A percentile compares a stretch with the other conserved stretches of the same genome.
Conservation (phyloP, 129 eudicot species). For the Centaurea solstitialis region DNA sequence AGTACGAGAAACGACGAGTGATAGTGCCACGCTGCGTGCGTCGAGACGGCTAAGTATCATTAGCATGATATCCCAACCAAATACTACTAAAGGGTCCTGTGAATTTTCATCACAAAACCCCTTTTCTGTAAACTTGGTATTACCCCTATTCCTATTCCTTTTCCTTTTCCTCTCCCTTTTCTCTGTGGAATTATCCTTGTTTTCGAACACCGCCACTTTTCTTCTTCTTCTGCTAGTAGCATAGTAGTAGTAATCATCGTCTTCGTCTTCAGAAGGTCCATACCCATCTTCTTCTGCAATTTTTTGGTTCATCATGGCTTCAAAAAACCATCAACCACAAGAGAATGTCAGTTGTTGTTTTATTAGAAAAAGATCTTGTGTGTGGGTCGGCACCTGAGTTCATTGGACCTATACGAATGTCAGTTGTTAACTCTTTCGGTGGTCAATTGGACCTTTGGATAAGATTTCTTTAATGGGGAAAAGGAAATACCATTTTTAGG, state of each 20-base stretch:
- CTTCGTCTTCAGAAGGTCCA: conserved; percentile 15
- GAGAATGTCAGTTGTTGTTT: too few species aligned
- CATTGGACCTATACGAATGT: neutral
- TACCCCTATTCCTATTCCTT: neutral
- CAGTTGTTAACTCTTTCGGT: neutral
- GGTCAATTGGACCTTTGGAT: neutral
- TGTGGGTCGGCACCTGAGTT: neutral
- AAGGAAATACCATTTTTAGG: neutral
- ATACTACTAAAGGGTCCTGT: conserved; percentile 26
- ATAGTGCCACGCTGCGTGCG: conserved; percentile 46
- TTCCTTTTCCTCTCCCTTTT: neutral
- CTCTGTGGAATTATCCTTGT: neutral
- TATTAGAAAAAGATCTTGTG: too few species aligned
- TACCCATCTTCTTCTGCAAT: conserved; percentile 1
- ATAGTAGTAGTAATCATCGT: conserved; percentile 9
- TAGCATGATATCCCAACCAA: conserved; percentile 40
- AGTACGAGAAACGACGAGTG: conserved; percentile 29
- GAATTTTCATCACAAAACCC: neutral
- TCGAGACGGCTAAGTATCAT: conserved; percentile 26
- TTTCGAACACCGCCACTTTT: conserved; percentile 8
- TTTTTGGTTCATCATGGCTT: neutral
- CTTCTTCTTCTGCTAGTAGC: neutral
- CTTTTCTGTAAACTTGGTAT: neutral
- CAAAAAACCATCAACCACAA: neutral
- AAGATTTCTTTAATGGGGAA: neutral